phyloP scores from a whole-genome alignment of 768 basidiomycete genomes.

The Tricholoma bakamatsutake region DNA sequence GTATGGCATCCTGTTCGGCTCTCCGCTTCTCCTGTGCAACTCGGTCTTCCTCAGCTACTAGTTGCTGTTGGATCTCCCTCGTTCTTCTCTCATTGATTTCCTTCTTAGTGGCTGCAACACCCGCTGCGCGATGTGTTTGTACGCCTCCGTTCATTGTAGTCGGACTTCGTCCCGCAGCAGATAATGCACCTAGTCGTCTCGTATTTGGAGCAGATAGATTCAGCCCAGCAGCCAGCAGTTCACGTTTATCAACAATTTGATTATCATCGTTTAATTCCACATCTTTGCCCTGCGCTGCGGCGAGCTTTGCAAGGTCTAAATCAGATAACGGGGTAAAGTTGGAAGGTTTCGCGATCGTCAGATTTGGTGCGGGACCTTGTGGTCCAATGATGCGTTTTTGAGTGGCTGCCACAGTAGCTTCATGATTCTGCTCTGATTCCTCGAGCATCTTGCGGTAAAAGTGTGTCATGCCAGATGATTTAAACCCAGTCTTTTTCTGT shows the following conservation, averaged over 20 bases:
- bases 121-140: constrained; percentile 69
- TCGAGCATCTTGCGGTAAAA: constrained; percentile 79
- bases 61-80: constrained; percentile 70
- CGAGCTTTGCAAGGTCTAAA: constrained; percentile 62
- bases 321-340: constrained; percentile 63
- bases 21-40: constrained; percentile 48
- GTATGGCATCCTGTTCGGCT: constrained; percentile 58
- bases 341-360: constrained; percentile 72
- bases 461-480: constrained; percentile 74
- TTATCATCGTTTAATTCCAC: constrained; percentile 97
- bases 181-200: constrained; percentile 52
- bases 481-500: constrained; percentile 52
- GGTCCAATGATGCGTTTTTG: constrained; percentile 58
- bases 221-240: constrained; percentile 84
- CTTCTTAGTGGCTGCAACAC: constrained; percentile 68
- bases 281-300: constrained; percentile 69
- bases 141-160: constrained; percentile 24
- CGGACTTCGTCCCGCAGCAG: constrained; percentile 17
- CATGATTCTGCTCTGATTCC: constrained; percentile 76
- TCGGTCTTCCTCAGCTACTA: constrained; percentile 69
- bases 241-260: constrained; percentile 94
- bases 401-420: constrained; percentile 80
- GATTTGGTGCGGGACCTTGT: constrained; percentile 53
- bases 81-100: constrained; percentile 84
- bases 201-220: constrained; percentile 86